These are phyloP conservation scores for Neurospora pannonica DNA, from an alignment of 495 filamentous ascomycete genomes.

Conservation along the genomic window DNA sequence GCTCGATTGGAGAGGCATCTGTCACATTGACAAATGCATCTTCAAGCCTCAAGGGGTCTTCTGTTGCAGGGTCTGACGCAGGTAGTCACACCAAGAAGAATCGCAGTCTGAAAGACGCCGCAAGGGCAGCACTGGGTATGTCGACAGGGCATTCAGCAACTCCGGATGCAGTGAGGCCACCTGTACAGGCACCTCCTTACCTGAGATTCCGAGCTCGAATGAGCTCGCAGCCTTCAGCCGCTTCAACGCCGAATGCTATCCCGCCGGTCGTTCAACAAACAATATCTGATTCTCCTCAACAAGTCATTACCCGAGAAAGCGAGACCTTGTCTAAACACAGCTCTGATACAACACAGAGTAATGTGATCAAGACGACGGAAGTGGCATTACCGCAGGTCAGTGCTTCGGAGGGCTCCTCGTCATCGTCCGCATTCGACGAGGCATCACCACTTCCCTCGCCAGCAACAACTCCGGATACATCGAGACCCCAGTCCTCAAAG, in stretches of 20 bases:
- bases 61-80: conserved; percentile 6
- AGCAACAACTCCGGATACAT: conserved; percentile 37
- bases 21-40: background rate
- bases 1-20: background rate
- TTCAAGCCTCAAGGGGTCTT: conserved; percentile 8
- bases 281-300: background rate
- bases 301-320: background rate
- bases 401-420: conserved; percentile 34
- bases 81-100: conserved; percentile 11
- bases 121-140: conserved; percentile 15
- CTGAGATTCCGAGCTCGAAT: conserved; percentile 8
- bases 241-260: background rate
- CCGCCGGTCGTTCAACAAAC: background rate
- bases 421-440: conserved; percentile 36
- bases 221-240: conserved; percentile 3
- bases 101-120: conserved; percentile 19
- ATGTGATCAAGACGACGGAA: conserved; percentile 6
- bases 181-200: conserved; percentile 7
- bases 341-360: background rate
- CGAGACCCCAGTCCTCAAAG: conserved; percentile 34
- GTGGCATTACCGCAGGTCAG: background rate
- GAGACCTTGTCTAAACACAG: background rate
- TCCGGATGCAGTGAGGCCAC: background rate
- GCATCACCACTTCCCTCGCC: conserved; percentile 29
- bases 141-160: conserved; percentile 4